Percentiles rank a stretch among this genome's conserved stretches.
These are phyloP conservation scores for Trypanosoma grayi DNA, from an alignment of 208 protist species.

Conservation along the genomic window DNA sequence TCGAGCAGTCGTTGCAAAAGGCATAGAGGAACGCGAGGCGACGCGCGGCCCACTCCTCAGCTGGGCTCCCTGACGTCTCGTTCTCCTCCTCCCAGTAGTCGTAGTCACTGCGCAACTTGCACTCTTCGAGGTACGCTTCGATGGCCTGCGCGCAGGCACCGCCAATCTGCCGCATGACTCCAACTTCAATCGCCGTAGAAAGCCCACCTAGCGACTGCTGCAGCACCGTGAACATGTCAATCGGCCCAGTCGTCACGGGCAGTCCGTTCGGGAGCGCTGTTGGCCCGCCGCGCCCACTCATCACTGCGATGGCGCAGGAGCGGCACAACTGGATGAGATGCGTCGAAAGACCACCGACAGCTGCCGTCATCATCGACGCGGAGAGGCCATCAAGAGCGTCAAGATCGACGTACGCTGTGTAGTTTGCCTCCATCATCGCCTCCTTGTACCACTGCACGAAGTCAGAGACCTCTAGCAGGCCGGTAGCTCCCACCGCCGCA, in stretches of 20 bases:
- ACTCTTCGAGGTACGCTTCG: conserved; percentile 73
- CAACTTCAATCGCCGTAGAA: conserved; percentile 58
- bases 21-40: conserved; percentile 83
- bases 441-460: conserved; percentile 88
- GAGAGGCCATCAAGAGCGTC: conserved; percentile 56
- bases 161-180: conserved; percentile 77
- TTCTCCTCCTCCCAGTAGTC: conserved; percentile 84
- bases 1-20: conserved; percentile 84
- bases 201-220: conserved; percentile 80
- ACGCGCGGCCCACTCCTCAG: conserved; percentile 67
- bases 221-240: conserved; percentile 85
- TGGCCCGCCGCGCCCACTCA: conserved; percentile 47
- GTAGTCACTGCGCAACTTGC: conserved; percentile 72
- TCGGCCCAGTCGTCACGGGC: conserved; percentile 76
- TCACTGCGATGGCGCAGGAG: conserved; percentile 70
- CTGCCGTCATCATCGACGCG: conserved; percentile 65
- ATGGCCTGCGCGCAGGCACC: conserved; percentile 76
- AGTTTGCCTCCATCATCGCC: conserved; percentile 67
- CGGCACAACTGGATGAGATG: conserved; percentile 76
- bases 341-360: conserved; percentile 67
- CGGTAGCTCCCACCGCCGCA: conserved; percentile 57
- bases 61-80: conserved; percentile 10
- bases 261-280: conserved; percentile 53
- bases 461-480: conserved; percentile 73
- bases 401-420: conserved; percentile 60